Base-by-base conservation (phyloP, 768 basidiomycete genomes). In the Suillus luteus region DNA sequence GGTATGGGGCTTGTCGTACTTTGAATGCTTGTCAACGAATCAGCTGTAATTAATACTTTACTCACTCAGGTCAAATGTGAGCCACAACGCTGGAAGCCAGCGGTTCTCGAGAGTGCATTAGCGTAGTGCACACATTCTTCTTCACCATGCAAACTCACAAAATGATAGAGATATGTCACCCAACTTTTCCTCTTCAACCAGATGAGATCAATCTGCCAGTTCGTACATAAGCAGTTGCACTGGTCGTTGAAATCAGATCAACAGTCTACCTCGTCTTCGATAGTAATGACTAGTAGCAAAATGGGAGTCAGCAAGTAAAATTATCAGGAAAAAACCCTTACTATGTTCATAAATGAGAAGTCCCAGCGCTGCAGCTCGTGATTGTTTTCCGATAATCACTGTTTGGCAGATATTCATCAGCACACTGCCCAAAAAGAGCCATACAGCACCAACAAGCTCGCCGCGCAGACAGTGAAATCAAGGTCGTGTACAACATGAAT, bases 321-420 rank as follows among this genome's bases (percentile, higher is more conserved):
- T 27, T 1, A 52, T 8, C 35, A 31, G 1, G 19, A 17, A 27
- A 31, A 63, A 35, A 24, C 38, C 40, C 63, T 60, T 24, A 66
- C 65, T 57, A 33, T 57, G 60, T 46, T 66, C 65, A 48, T 66
- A 66, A n/a, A 66, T 61, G 24, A 66, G 63, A 17, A 64, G 24
- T n/a, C 54, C 44, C 24, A 66, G 44, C 35, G 65, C 65, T 41
- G 59, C 65, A 24, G 48, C 33, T n/a, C 59, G 64, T 33, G 65
- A 64, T 60, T 61, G 43, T 15, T 61, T 64, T 5, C 59, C 65
- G 22, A 61, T 64, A 22, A 59, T 24, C 44, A 66, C 65, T 66
- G 44, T 27, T 12, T 24, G 24, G 22, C 4, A 41, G 11, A 59
- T 31, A 24, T 46, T 58, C 31, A 58, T 57, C 17, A 59, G 62